A percentile compares a stretch with the other conserved stretches of the same genome.
Conservation (phyloP, 1,139 yeast genomes). For the Schwanniomyces etchellsii region DNA sequence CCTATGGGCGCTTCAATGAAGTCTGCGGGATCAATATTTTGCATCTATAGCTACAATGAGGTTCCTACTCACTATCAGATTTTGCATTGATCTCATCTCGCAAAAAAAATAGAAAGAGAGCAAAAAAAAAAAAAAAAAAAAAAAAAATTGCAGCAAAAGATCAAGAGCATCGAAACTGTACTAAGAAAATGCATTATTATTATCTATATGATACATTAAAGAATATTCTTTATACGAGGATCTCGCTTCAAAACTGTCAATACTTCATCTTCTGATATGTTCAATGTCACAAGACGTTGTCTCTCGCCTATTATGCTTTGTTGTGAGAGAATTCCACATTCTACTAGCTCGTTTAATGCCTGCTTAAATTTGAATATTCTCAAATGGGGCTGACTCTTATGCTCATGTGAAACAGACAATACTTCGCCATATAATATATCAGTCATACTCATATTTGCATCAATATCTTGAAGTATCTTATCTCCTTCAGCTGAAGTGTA, state of each 20-base stretch:
- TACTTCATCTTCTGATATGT: conserved; percentile 68
- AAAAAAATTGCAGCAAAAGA: background rate
- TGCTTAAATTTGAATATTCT: conserved; percentile 43
- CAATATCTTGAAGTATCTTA: conserved; percentile 11
- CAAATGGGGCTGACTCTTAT: conserved; percentile 13
- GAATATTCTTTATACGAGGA: conserved; percentile 15
- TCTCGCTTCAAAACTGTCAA: conserved; percentile 56
- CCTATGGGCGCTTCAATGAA: conserved; percentile 38
- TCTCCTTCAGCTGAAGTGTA: conserved; percentile 18
- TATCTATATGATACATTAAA: too few species aligned
- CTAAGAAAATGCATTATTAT: conserved; percentile 1
- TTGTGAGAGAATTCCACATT: conserved; percentile 67
- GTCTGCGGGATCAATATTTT: conserved; percentile 39
- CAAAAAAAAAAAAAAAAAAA: too few species aligned
- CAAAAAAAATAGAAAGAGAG: too few species aligned
- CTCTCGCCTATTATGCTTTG: conserved; percentile 70
- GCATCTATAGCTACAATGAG: conserved; percentile 17
- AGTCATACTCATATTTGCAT: conserved; percentile 12
- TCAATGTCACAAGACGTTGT: conserved; percentile 54
- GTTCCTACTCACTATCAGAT: too few species aligned
- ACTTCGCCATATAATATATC: conserved; percentile 22
- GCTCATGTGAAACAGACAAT: conserved; percentile 6
- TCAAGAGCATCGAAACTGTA: background rate
- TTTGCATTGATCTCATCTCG: too few species aligned
- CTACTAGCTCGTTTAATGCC: conserved; percentile 62